A percentile compares a stretch with the other conserved stretches of the same genome.
Evolutionary conservation across 306 rosid species (phyloP).

Genomic region (Corylus avellana): DNA sequence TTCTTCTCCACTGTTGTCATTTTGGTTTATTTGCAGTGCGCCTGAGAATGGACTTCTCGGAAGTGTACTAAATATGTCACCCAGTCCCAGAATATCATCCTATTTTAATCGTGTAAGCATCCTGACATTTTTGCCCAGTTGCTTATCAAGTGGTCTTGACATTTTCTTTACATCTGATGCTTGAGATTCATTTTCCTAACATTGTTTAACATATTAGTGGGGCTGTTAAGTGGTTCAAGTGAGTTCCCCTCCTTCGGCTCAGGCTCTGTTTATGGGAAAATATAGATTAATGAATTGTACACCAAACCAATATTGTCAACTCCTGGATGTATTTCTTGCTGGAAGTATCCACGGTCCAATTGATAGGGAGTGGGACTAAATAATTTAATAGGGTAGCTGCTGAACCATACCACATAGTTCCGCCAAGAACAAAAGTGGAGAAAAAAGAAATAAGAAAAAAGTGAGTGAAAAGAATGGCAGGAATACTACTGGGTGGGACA

Average conservation of each 20-base stretch:
- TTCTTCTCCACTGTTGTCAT: background rate
- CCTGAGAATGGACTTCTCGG: slow-evolving; percentile 5
- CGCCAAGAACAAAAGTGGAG: background rate
- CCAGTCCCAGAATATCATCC: slow-evolving; percentile 22
- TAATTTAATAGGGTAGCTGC: background rate
- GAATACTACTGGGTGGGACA: too few species aligned
- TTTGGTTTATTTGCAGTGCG: slow-evolving; percentile 4
- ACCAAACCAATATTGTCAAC: background rate
- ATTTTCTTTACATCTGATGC: background rate
- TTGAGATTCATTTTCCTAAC: background rate
- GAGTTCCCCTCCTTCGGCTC: background rate
- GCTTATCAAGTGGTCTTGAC: background rate
- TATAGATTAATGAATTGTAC: slow-evolving; percentile 9
- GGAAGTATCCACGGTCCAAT: slow-evolving; percentile 8
- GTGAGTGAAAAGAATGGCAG: too few species aligned
- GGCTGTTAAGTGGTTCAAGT: background rate
- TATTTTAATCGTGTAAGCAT: slow-evolving; percentile 22
- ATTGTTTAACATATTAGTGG: background rate
- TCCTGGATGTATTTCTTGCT: slow-evolving; percentile 9
- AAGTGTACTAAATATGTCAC: slow-evolving; percentile 23
- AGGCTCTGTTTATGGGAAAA: background rate
- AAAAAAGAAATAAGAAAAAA: too few species aligned
- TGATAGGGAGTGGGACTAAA: background rate
- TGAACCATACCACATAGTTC: slow-evolving; percentile 8
- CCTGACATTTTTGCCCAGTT: background rate